phyloP scores from a whole-genome alignment of 495 filamentous ascomycete genomes.

The Talaromyces proteolyticus region DNA sequence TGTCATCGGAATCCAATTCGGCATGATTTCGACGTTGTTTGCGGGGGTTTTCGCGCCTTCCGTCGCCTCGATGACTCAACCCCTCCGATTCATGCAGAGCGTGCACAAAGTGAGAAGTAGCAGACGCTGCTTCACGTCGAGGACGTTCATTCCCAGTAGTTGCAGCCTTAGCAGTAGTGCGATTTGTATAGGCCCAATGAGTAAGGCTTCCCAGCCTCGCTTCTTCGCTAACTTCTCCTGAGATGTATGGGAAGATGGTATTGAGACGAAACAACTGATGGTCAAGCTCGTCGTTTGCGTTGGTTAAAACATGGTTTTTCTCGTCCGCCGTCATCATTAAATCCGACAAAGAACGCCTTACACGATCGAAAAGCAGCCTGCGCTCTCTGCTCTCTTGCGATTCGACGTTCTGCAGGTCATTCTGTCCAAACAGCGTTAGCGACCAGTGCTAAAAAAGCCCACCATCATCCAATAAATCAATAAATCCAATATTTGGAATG shows the following conservation, averaged over 20 bases:
- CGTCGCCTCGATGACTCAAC: slow-evolving; percentile 69
- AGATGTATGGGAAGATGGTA: slow-evolving; percentile 74
- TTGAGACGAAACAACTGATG: slow-evolving; percentile 83
- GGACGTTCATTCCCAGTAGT: slow-evolving; percentile 58
- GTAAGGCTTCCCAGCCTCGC: slow-evolving; percentile 83
- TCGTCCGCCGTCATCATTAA: slow-evolving; percentile 86
- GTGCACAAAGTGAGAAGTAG: slow-evolving; percentile 46
- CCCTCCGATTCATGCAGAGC: slow-evolving; percentile 68
- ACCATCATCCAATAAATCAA: too few relatives aligned
- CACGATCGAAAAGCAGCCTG: slow-evolving; percentile 59
- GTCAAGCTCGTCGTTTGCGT: slow-evolving; percentile 80
- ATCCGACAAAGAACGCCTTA: slow-evolving; percentile 58
- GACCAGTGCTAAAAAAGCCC: too few relatives aligned
- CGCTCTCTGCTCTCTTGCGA: slow-evolving; percentile 39
- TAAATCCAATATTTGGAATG: too few relatives aligned
- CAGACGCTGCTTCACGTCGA: slow-evolving; percentile 69
- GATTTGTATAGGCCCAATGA: slow-evolving; percentile 95
- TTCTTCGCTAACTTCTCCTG: slow-evolving; percentile 87
- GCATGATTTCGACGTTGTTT: slow-evolving; percentile 60
- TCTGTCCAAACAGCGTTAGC: too few relatives aligned
- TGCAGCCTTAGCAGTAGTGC: slow-evolving; percentile 57
- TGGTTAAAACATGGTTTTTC: slow-evolving; percentile 91
- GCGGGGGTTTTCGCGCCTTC: slow-evolving; percentile 74
- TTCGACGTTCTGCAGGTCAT: slow-evolving; percentile 25
- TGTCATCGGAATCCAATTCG: slow-evolving; percentile 77